A percentile compares a stretch with the other conserved stretches of the same genome.
Conservation (phyloP, 179 eudicot genomes). For the Heliamphora pulchella region DNA sequence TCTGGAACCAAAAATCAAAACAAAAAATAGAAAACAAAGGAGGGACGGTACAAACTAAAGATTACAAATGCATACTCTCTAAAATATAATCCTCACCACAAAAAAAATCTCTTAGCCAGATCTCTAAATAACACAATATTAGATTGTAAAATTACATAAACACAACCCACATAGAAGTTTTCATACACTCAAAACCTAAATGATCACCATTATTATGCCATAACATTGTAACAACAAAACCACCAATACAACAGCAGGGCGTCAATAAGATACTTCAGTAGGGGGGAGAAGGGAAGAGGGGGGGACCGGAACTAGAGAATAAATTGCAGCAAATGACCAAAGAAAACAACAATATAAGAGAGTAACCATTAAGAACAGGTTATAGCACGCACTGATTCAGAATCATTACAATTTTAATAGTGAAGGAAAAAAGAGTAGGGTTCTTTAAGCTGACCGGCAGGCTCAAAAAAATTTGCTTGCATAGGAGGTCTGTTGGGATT, state of each 20-base stretch:
- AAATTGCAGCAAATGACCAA: conserved; percentile 9
- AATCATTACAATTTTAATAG: background rate
- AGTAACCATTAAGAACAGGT: background rate
- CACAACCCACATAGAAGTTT: background rate
- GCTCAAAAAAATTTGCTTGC: conserved; percentile 88
- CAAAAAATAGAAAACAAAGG: background rate
- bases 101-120: conserved; percentile 10
- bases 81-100: background rate
- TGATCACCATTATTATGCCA: background rate
- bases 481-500: conserved; percentile 82
- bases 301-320: background rate
- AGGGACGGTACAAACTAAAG: no score
- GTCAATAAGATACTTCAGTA: background rate
- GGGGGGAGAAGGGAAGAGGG: background rate
- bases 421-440: conserved; percentile 16
- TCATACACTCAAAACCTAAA: conserved; percentile 6
- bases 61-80: background rate
- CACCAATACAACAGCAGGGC: background rate
- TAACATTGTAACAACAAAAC: background rate
- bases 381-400: conserved; percentile 4
- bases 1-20: background rate
- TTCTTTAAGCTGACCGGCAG: conserved; percentile 66
- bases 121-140: background rate
- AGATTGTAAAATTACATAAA: background rate
- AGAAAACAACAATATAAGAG: background rate